phyloP scores from a whole-genome alignment of 305 asterid genomes.

The Fraxinus sp. region DNA sequence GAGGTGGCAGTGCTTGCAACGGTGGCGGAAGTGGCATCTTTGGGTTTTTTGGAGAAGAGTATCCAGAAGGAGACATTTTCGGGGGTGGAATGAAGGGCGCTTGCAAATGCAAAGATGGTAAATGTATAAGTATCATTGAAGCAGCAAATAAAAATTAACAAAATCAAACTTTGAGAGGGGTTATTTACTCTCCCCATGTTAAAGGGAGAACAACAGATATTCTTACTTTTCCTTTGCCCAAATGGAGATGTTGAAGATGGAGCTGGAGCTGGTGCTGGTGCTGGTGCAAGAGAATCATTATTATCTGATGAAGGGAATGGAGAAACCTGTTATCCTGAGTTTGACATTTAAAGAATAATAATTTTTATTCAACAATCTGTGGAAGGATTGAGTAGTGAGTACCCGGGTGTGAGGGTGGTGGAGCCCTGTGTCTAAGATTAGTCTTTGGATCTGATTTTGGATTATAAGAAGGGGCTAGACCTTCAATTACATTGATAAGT shows the following conservation, averaged over 20 bases:
- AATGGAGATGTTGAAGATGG: slow-evolving; percentile 44
- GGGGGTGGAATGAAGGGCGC: slow-evolving; percentile 65
- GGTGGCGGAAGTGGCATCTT: slow-evolving; percentile 51
- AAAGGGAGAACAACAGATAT: slow-evolving; percentile 19
- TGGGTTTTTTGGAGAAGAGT: slow-evolving; percentile 45
- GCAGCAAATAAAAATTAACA: slow-evolving; percentile 18
- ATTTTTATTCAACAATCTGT: neutral
- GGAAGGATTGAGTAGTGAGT: neutral
- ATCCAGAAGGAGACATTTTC: slow-evolving; percentile 54
- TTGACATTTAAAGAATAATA: slow-evolving; percentile 23
- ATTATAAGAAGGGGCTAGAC: slow-evolving; percentile 32
- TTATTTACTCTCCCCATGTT: slow-evolving; percentile 7
- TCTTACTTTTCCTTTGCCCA: slow-evolving; percentile 44
- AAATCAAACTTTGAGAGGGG: neutral
- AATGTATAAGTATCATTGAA: slow-evolving; percentile 28
- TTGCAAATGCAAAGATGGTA: slow-evolving; percentile 39
- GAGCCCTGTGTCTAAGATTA: slow-evolving; percentile 30
- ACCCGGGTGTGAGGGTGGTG: slow-evolving; percentile 41
- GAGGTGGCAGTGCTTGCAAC: slow-evolving; percentile 75
- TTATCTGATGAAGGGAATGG: slow-evolving; percentile 31
- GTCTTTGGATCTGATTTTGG: slow-evolving; percentile 36
- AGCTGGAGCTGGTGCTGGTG: slow-evolving; percentile 38
- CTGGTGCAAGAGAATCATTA: slow-evolving; percentile 39
- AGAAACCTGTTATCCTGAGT: slow-evolving; percentile 39
- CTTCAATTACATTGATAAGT: slow-evolving; percentile 18